Conservation (phyloP, 2,329 filamentous ascomycete species). For the Didymellaceae sp. region DNA sequence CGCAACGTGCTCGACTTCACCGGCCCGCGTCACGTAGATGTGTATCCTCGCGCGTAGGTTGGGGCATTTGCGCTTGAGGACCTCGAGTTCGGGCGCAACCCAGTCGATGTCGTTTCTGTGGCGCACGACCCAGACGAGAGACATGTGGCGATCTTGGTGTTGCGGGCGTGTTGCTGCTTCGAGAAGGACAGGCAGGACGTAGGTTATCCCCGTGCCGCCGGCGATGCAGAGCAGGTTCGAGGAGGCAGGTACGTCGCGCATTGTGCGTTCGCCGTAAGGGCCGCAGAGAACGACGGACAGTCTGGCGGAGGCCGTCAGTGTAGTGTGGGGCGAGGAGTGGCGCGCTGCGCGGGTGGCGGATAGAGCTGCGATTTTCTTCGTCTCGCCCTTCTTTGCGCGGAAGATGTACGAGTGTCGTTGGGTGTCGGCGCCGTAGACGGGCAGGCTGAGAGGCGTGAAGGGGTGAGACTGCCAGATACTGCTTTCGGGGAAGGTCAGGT, state of each 20-base stretch:
- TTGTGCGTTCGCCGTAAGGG: slow-evolving; percentile 44
- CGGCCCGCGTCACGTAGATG: slow-evolving; percentile 44
- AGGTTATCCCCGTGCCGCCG: slow-evolving; percentile 48
- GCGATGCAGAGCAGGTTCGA: slow-evolving; percentile 47
- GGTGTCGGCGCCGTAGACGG: slow-evolving; percentile 30
- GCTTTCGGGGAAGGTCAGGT: slow-evolving; percentile 69
- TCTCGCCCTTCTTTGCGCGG: slow-evolving; percentile 45
- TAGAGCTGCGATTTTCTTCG: slow-evolving; percentile 41
- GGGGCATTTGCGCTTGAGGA: slow-evolving; percentile 35
- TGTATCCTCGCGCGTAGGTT: slow-evolving; percentile 38
- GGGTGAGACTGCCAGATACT: slow-evolving; percentile 77
- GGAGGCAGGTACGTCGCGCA: slow-evolving; percentile 26
- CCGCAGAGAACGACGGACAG: slow-evolving; percentile 44
- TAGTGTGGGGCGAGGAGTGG: slow-evolving; percentile 26
- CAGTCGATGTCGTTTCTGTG: slow-evolving; percentile 43
- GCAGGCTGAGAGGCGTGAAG: slow-evolving; percentile 56
- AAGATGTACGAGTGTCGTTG: slow-evolving; percentile 46
- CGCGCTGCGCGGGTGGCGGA: slow-evolving; percentile 34
- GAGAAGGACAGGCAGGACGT: slow-evolving; percentile 45
- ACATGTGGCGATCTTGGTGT: slow-evolving; percentile 34
- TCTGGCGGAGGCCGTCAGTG: slow-evolving; percentile 30
- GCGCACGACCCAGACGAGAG: slow-evolving; percentile 46
- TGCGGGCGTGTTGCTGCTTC: slow-evolving; percentile 34
- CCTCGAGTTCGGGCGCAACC: slow-evolving; percentile 43
- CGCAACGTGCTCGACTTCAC: slow-evolving; percentile 26